Conservation (phyloP, 75 land plant species). For the Azolla pinnata region DNA sequence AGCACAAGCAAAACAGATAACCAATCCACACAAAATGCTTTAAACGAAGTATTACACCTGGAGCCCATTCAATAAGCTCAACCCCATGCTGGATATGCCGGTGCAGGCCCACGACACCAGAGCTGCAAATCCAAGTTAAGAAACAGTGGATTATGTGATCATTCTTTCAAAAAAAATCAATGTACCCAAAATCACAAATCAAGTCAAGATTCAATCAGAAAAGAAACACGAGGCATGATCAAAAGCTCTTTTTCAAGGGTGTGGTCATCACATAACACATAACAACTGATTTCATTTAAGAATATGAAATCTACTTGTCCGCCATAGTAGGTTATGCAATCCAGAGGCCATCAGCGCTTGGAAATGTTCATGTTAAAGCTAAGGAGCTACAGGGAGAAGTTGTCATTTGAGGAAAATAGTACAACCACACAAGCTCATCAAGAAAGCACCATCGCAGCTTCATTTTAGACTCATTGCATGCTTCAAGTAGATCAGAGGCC, state of each 20-base stretch:
- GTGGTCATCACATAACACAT: background rate
- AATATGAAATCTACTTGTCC: too few species aligned
- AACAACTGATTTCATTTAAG: conserved; percentile 1
- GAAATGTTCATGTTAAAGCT: too few species aligned
- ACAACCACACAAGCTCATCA: too few species aligned
- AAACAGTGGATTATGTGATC: too few species aligned
- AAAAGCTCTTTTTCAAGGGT: background rate
- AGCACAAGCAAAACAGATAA: conserved; percentile 5
- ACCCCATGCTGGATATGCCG: conserved; percentile 59
- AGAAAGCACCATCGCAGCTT: too few species aligned
- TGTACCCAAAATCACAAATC: background rate
- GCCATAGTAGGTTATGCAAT: too few species aligned
- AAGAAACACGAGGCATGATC: background rate
- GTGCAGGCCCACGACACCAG: conserved; percentile 70
- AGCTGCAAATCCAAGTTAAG: conserved; percentile 31
- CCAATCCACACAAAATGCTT: background rate
- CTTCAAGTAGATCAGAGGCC: too few species aligned
- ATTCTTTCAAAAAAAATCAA: conserved; percentile 11
- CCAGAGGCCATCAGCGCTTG: too few species aligned
- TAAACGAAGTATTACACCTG: conserved; percentile 38
- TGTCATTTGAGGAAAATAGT: too few species aligned
- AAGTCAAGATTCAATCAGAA: background rate
- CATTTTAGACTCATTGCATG: too few species aligned
- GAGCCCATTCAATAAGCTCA: conserved; percentile 95
- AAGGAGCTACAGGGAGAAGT: too few species aligned